Base-by-base conservation (phyloP, 2,329 filamentous ascomycete genomes). In the Shiraia sp. region DNA sequence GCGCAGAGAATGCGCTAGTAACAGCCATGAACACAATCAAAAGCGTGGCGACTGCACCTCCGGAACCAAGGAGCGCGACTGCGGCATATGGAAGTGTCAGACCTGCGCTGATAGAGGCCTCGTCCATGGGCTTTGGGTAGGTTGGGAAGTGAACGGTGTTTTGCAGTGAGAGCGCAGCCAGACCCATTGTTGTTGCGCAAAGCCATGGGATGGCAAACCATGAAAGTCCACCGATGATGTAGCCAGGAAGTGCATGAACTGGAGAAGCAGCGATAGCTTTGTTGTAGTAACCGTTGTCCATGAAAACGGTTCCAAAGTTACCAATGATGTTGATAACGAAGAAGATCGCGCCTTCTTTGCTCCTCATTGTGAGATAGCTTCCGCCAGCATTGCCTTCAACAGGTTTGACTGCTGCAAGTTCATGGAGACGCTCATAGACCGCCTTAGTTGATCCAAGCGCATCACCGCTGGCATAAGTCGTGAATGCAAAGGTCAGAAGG, bases 261-360 rank as follows among this genome's bases (percentile, higher is more conserved):
- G 90, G 90, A 12, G 83, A 86, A 0, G 91, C 90, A 4, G 90
- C 89, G 58, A 96, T 95, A 12, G 90, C 90, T 70, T 95, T 93
- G 72, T 90, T 95, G 74, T 95, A 95, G 45, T 64, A 95, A 44
- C 71, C 85, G 48, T 92, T 91, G 61, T 95, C 90, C 36, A 90
- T 77, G 73, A 95, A 95, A 2, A 93, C 88, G 0, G 87, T 90
- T 2, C 76, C 86, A 42, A 91, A 93, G 70, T 90, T 91, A 24
- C 88, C 88, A 32, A 91, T 85, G 27, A 88, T 85, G 70, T 95
- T 95, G 71, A 95, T 95, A 17, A 95, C 83, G 66, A 95, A 95
- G 75, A 95, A 95, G 36, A 93, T 88, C 25, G 81, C 87, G 2
- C 90, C 90, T 53, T 92, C 85, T 41, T 80, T 80, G 3, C 86